Evolutionary conservation across 2,329 filamentous ascomycete species (phyloP), one percentile per base, ranked within the genome.

Genomic region (Neonectria coccinea): DNA sequence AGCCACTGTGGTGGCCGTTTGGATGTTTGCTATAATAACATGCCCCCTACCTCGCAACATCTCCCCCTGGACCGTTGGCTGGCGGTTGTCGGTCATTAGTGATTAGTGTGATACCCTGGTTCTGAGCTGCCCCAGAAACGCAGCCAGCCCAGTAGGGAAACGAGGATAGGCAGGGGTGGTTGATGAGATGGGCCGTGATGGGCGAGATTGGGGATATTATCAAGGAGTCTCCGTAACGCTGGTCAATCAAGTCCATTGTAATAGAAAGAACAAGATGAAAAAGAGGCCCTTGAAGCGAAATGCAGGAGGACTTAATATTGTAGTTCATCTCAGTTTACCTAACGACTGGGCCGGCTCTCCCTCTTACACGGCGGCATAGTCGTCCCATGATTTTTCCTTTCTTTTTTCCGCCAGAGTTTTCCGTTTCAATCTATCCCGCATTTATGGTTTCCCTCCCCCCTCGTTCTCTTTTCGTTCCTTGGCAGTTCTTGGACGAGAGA

Each of bases 301-400:
- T 50, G 27, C 25, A n/a, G 27, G 47, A 22, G 11, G 12, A 25
- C 20, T 25, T 7, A 27, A 27, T 22, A n/a, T 14, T 29, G 5
- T 20, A 47, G 44, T 5, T 48, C 44, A 47, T 22, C 22, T 7
- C 45, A 51, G 48, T 29, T 36, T 27, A 25, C 25, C 25, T 25
- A 5, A 25, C 25, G 25, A 25, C 25, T 25, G 6, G 25, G 25
- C 25, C 25, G 5, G 25, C 25, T 6, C 25, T 6, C 25, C 25
- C 25, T 25, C 59, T 42, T 53, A 14, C 50, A 27, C 47, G 20
- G 36, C 25, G 29, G 39, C 20, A 11, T 12, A 5, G 44, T 42
- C 52, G 52, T 55, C n/a, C 59, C 18, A 42, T 62, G 33, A 22
- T 61, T 61, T 61, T 61, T 48, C 54, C 14, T 58, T 51, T 51